Conservation (phyloP, 2,329 filamentous ascomycete genomes). For the Onygenales sp. region DNA sequence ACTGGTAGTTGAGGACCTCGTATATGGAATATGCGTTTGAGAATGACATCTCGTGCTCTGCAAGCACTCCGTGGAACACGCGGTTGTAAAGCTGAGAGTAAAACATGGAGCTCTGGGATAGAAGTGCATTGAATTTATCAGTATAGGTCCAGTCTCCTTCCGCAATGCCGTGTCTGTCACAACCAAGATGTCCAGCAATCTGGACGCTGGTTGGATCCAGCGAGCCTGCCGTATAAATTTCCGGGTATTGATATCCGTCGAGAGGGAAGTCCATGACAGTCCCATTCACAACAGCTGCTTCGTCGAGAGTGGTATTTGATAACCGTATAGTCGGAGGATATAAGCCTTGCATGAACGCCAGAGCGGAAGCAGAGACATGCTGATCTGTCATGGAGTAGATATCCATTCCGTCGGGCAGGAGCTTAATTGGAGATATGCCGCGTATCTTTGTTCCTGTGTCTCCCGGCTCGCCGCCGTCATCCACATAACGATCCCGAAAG, state of each 20-base stretch:
- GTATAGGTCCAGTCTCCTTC: conserved; percentile 33
- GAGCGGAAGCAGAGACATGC: conserved; percentile 43
- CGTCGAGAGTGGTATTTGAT: conserved; percentile 24
- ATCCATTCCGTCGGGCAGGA: conserved; percentile 39
- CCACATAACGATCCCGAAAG: conserved; percentile 46
- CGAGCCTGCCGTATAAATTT: conserved; percentile 34
- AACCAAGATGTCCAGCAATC: conserved; percentile 40
- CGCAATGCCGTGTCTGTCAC: conserved; percentile 28
- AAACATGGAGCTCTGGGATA: conserved; percentile 29
- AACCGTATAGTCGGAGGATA: conserved; percentile 42
- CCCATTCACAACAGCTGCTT: conserved; percentile 38
- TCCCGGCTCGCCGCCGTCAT: conserved; percentile 15
- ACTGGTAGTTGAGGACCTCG: conserved; percentile 48
- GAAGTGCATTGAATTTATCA: conserved; percentile 30
- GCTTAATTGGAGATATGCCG: conserved; percentile 35
- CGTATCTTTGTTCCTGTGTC: conserved; percentile 28
- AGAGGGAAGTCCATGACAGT: conserved; percentile 39
- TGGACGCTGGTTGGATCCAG: conserved; percentile 43
- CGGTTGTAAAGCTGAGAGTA: conserved; percentile 38
- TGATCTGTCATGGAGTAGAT: conserved; percentile 40
- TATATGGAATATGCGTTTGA: conserved; percentile 44
- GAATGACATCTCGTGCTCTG: conserved; percentile 34
- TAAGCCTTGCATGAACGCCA: conserved; percentile 53
- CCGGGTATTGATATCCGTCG: conserved; percentile 49
- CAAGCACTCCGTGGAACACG: conserved; percentile 35